Evolutionary conservation across 73 alveolate genomes (phyloP).

Genomic region (Paramecium bursaria): DNA sequence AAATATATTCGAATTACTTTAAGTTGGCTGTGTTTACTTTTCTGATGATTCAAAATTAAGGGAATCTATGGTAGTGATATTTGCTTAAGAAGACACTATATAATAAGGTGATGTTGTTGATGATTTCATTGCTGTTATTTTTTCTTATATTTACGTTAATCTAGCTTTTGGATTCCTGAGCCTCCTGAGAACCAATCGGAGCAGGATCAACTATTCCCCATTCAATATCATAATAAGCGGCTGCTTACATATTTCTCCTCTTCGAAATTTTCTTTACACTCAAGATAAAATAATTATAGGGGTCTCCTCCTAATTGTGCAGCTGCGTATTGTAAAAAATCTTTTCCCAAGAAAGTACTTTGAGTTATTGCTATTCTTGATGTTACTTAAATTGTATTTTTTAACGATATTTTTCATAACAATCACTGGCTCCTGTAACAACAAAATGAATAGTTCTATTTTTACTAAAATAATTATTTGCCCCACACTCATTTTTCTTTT

Average conservation of each 20-base stretch:
- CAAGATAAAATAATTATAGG: conserved; percentile 34
- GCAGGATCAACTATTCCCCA: conserved; percentile 41
- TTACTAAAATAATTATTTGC: conserved; percentile 66
- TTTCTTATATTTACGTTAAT: too few relatives aligned
- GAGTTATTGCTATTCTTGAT: conserved; percentile 18
- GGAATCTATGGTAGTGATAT: too few relatives aligned
- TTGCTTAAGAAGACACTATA: too few relatives aligned
- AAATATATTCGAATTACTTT: too few relatives aligned
- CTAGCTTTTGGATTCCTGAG: not conserved
- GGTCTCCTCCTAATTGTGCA: conserved; percentile 59
- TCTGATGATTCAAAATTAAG: too few relatives aligned
- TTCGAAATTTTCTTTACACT: not conserved
- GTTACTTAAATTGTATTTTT: conserved; percentile 57
- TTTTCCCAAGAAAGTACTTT: conserved; percentile 22
- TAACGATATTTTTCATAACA: conserved; percentile 23
- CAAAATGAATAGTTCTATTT: conserved; percentile 66
- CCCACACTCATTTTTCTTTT: conserved; percentile 53
- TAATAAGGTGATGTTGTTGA: too few relatives aligned
- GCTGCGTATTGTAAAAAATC: conserved; percentile 40
- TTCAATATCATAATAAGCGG: too few relatives aligned
- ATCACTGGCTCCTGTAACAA: conserved; percentile 28
- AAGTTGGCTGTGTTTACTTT: too few relatives aligned
- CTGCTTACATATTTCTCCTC: too few relatives aligned
- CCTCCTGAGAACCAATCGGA: conserved; percentile 5
- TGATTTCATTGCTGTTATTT: too few relatives aligned